Percentiles rank a stretch among this genome's conserved stretches.
phyloP scores from a whole-genome alignment of 805 yeast species.

The Millerozyma acaciae region DNA sequence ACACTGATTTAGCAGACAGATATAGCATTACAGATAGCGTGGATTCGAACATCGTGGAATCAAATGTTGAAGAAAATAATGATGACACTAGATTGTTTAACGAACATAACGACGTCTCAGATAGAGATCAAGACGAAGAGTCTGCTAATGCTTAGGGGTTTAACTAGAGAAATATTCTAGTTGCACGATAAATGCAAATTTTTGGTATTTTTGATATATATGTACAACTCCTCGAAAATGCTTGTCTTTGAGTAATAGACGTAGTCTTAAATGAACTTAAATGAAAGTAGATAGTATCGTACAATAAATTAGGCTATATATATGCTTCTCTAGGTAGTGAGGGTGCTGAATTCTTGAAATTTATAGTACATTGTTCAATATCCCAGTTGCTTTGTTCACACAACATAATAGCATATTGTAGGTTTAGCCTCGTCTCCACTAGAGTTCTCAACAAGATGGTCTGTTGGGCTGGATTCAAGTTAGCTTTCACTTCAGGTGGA shows the following conservation, averaged over 20 bases:
- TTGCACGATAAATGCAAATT: not conserved
- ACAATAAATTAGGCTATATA: slow-evolving; percentile 2
- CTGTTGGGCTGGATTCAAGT: slow-evolving; percentile 53
- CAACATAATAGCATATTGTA: slow-evolving; percentile 78
- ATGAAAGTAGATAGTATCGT: slow-evolving; percentile 2
- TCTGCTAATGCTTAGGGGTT: not conserved
- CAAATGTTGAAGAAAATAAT: slow-evolving; percentile 14
- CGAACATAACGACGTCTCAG: slow-evolving; percentile 1
- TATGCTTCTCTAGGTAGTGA: slow-evolving; percentile 44
- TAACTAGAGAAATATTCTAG: not conserved
- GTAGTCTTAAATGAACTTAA: too few relatives aligned
- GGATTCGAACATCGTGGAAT: not conserved
- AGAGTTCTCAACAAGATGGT: slow-evolving; percentile 62
- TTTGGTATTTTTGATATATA: not conserved
- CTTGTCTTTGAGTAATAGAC: too few relatives aligned
- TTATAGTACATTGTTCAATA: slow-evolving; percentile 60
- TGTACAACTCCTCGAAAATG: too few relatives aligned
- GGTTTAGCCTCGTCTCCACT: slow-evolving; percentile 67
- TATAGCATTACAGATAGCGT: slow-evolving; percentile 17
- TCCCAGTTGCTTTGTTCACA: slow-evolving; percentile 89
- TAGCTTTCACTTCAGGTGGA: slow-evolving; percentile 53
- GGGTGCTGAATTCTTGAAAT: slow-evolving; percentile 65
- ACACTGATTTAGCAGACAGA: slow-evolving; percentile 25
- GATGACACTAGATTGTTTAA: slow-evolving; percentile 5
- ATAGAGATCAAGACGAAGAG: slow-evolving; percentile 1